Base-by-base conservation (phyloP, 2,329 filamentous ascomycete species). In the Pseudogymnoascus sp. region DNA sequence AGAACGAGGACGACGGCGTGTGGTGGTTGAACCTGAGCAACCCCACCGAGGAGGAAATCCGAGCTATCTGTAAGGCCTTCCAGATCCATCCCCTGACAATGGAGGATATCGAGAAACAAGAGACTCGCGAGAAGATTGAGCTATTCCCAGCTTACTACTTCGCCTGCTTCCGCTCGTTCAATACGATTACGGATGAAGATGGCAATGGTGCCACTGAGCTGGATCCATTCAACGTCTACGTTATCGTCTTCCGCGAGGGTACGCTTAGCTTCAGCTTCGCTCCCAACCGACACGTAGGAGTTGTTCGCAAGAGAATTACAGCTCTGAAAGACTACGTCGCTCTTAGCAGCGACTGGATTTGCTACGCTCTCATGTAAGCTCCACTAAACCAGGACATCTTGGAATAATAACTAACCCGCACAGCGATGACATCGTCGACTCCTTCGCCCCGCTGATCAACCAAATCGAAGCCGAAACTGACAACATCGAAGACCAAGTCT, bases 141-240 rank as follows among this genome's bases (percentile, higher is more conserved):
- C 82, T 99, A 23, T 99, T 99, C 78, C 90, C 91, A 23, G 91
- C 92, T 43, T 99, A 99, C 78, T 99, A 99, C 77, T 97, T 99
- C 74, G 91, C 96, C 60, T 96, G 91, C 74, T 99, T 97, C 82
- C 87, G 93, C 61, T 96, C 92, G 1, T 99, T 97, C 79, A 89
- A 85, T 68, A 55, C 49, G 1, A 77, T 83, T 8, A 89, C 93
- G 62, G 80, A 95, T 68, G 88, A 90, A 68, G 83, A 87, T 35
- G 87, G 88, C 59, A 87, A 90, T 65, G 33, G 8, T 1, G 33
- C 33, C 10, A 85, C 90, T 63, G 95, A 95, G 72, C 89, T 96
- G 71, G 92, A 96, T 70, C 92, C 94, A 0, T 91, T 96, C 78
- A 96, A 97, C 74, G 89, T 96, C 61, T 99, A 97, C 72, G 94